A percentile compares a stretch with the other conserved stretches of the same genome.
phyloP scores from a whole-genome alignment of 345 rosid species.

The Diplotaxis tenuifolia region DNA sequence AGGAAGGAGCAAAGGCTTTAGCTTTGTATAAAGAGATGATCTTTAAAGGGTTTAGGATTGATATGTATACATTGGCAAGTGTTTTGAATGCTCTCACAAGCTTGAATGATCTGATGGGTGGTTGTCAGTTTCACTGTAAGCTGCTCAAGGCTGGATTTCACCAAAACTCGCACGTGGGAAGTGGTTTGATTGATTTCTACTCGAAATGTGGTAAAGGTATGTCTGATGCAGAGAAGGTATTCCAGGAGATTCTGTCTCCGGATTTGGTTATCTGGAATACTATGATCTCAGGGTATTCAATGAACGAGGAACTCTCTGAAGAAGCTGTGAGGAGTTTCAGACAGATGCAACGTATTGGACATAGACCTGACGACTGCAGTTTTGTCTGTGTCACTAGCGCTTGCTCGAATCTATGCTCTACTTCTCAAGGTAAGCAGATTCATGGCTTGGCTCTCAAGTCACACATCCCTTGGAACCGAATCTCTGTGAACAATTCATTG shows the following conservation, averaged over 20 bases:
- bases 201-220: constrained; percentile 64
- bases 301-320: constrained; percentile 57
- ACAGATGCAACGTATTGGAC: constrained; percentile 60
- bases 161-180: constrained; percentile 73
- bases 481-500: constrained; percentile 69
- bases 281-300: constrained; percentile 80
- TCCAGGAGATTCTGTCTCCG: constrained; percentile 55
- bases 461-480: constrained; percentile 58
- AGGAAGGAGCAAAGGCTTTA: constrained; percentile 63
- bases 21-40: constrained; percentile 66
- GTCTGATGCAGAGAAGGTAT: constrained; percentile 60
- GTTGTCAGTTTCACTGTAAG: constrained; percentile 71
- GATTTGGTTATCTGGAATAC: constrained; percentile 89
- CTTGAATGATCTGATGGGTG: constrained; percentile 55
- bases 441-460: constrained; percentile 72
- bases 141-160: constrained; percentile 69
- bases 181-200: constrained; percentile 87
- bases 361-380: constrained; percentile 80
- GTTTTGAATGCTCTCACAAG: constrained; percentile 72
- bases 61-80: constrained; percentile 81
- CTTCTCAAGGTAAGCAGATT: constrained; percentile 76
- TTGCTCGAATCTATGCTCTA: constrained; percentile 71
- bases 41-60: constrained; percentile 50
- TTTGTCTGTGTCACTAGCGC: constrained; percentile 77
- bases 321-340: constrained; percentile 68